Evolutionary conservation across 148 eudicot species (phyloP), one percentile per base, ranked within the genome.

Genomic region (Suaeda aralocaspica): DNA sequence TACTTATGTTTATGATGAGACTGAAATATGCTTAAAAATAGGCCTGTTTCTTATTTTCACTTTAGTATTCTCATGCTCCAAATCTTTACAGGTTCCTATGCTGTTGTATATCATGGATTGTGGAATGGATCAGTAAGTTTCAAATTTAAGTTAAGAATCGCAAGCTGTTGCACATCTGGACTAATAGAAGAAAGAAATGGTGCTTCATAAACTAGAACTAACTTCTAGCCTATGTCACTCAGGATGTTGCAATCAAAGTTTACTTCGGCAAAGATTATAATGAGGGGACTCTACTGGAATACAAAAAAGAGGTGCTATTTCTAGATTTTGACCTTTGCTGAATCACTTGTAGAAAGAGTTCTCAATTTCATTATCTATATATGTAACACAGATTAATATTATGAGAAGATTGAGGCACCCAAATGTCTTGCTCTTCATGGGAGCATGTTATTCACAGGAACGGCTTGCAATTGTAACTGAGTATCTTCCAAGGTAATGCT

Each of bases 191-290:
- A 50, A 50, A 36, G 1, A 21, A 36, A 18, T 31, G 36, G 42
- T 41, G 18, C 33, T 36, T 48, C 49, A 24, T 52, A 28, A 60
- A 53, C 16, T 31, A 21, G 18, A 62, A 25, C 64, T 72, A 28
- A 76, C 36, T 24, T 52, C 42, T 73, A 28, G 3, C 67, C 67
- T 42, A 24, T 67, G 52, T 64, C 68, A 56, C 29, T 34, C 84
- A 92, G 97, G 97, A 92, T 83, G 97, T 92, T 71, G 97, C 95
- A 5, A 79, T 89, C 45, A 87, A 89, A 74, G 90, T 92, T 69
- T 86, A 83, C 63, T 70, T 74, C 59, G 89, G 88, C 41, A 84
- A 82, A 69, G 87, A 86, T 51, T 87, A 83, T 67, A 76, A 53
- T 68, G 95, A 80, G 66, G 76, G 76, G 58, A 86, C 86, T 49